Base-by-base conservation (phyloP, 2,329 filamentous ascomycete genomes). In the Colletotrichum sp. region DNA sequence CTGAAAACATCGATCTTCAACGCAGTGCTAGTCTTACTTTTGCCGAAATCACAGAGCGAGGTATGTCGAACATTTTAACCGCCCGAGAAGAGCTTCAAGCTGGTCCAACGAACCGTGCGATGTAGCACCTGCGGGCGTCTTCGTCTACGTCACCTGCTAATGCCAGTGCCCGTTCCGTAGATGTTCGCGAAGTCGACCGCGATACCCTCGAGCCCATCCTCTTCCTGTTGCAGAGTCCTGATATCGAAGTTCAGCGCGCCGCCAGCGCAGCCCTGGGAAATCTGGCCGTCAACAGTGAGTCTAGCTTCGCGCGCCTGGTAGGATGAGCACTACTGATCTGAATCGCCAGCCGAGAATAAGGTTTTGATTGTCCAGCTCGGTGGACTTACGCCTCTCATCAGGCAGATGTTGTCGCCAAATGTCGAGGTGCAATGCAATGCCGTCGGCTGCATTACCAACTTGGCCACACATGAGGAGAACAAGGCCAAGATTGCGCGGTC, bases 371-470 rank as follows among this genome's bases (percentile, higher is more conserved):
- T 99, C 77, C 92, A 95, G 79, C 92, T 99, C 18, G 96, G 96
- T 75, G 97, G 97, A 30, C 91, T 99, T 76, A 93, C 93, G 69
- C 96, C 97, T 69, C 90, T 99, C 76, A 99, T 99, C 86, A 94
- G 95, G 79, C 97, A 99, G 87, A 99, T 99, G 97, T 95, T 98
- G 87, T 99, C 96, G 72, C 92, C 94, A 63, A 99, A 99, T 81
- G 97, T 99, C 80, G 97, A 99, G 85, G 97, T 99, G 30, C 97
- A 99, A 86, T 99, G 97, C 89, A 99, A 99, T 85, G 97, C 97
- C 59, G 97, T 99, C 77, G 97, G 97, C 68, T 99, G 97, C 88
- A 99, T 99, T 85, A 99, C 97, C 62, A 99, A 99, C 83, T 88
- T 99, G 72, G 97, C 97, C 71, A 99, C 97, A 4, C 97, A 99